These are phyloP conservation scores for Picochlorum sp. DNA, from an alignment of 139 green algal genomes.

Conservation along the genomic window DNA sequence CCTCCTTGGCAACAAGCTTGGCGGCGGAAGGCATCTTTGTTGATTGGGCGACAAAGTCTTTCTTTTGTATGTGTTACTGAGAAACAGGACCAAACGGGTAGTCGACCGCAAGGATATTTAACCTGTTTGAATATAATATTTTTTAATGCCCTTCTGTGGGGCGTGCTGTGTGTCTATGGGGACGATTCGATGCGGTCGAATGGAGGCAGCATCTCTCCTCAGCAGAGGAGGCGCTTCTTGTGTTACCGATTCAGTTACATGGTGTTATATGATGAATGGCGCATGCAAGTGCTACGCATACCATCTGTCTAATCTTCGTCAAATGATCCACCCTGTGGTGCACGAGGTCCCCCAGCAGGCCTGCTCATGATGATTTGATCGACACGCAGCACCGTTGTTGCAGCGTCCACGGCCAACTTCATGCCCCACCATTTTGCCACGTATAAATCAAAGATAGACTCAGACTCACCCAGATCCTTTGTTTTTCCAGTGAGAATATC, in stretches of 20 bases:
- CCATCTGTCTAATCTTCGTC: constrained; percentile 32
- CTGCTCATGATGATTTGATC: constrained; percentile 99
- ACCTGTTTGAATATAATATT: constrained; percentile 24
- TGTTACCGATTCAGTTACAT: background rate
- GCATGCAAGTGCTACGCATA: too few species aligned
- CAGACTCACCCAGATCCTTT: constrained; percentile 45
- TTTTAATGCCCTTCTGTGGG: too few species aligned
- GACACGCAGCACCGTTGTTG: constrained; percentile 87
- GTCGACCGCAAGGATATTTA: constrained; percentile 68
- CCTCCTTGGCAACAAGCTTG: constrained; percentile 65
- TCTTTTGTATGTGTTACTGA: background rate
- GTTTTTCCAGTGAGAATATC: constrained; percentile 71
- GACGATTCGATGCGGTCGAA: too few species aligned
- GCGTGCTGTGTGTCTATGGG: too few species aligned
- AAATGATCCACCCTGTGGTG: constrained; percentile 20
- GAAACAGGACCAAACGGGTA: constrained; percentile 62
- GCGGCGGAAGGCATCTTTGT: constrained; percentile 57
- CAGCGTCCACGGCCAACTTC: constrained; percentile 85
- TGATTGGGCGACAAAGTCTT: background rate
- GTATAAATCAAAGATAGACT: constrained; percentile 68
- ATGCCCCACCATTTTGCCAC: constrained; percentile 92
- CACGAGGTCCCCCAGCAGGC: constrained; percentile 75
- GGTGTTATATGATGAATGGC: background rate
- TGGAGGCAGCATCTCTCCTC: background rate
- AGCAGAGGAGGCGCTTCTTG: too few species aligned